Base-by-base conservation (phyloP, 352 stramenopile species). In the Phytophthora tubulina region DNA sequence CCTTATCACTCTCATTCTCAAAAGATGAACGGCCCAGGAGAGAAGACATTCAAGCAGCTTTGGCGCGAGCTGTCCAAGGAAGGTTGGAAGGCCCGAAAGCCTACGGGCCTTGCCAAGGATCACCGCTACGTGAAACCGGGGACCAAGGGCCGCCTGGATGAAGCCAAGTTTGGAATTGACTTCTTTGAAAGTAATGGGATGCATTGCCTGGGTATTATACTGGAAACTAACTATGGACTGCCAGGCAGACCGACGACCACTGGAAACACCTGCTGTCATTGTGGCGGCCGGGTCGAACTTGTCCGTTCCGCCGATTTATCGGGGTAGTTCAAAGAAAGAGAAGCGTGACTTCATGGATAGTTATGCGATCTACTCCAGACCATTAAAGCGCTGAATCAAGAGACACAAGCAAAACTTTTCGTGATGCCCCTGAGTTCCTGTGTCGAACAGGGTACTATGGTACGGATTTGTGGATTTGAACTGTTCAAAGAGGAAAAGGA, bases 21-120 rank as follows among this genome's bases (percentile, higher is more conserved):
- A 42, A 58, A 49, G 21, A 58, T 59, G 59, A 67, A 58, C 17
- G 27, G 32, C 36, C 49, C 38, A 3, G 38, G 33, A 10, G 41
- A 70, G 45, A 58, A 70, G 53, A 63, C 52, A 36, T 63, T 63
- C 44, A 64, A 64, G 53, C 44, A 59, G 53, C 30, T 71, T 2
- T 68, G 60, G 60, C 60, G 50, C n/a, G 36, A 68, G 31, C 49
- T 61, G 1, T 41, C 14, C 11, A 39, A 30, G 17, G 31, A 53
- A 32, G 50, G 60, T 10, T 68, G 49, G 60, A 61, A 61, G 31
- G n/a, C 48, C 1, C 59, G 59, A 11, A 67, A 59, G 41, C 60
- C 60, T 1, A 54, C 0, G 21, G 49, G 39, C 1, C 27, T 68
- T 14, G 31, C 8, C 3, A 46, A 42, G 36, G 30, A 61, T 32